These are phyloP conservation scores for Sphagnum tenellum DNA, from an alignment of 225 moss, liverwort and hornwort species.

Conservation along the genomic window DNA sequence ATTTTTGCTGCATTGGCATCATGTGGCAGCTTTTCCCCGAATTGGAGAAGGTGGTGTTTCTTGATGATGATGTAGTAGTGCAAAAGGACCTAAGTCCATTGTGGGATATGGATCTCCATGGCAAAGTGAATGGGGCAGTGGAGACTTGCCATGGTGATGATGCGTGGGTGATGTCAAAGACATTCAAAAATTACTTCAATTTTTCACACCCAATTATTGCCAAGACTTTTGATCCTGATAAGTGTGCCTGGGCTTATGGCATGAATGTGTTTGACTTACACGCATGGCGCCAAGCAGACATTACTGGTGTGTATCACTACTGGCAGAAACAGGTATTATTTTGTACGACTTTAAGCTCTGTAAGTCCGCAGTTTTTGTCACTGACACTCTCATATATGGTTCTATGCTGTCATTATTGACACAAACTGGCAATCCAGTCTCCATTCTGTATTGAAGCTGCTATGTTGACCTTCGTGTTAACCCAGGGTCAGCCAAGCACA, in stretches of 20 bases:
- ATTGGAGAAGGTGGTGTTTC: slow-evolving; percentile 88
- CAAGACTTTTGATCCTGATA: slow-evolving; percentile 61
- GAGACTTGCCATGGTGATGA: slow-evolving; percentile 95
- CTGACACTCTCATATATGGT: neutral
- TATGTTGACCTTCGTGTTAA: neutral
- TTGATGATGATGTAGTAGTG: slow-evolving; percentile 98
- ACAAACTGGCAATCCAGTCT: neutral
- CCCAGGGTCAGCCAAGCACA: neutral
- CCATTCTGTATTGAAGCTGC: neutral
- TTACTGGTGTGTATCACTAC: slow-evolving; percentile 82
- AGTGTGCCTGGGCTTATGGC: slow-evolving; percentile 93
- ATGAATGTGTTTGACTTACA: slow-evolving; percentile 92
- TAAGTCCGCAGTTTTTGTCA: neutral
- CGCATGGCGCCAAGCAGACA: slow-evolving; percentile 89
- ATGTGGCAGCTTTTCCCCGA: slow-evolving; percentile 76
- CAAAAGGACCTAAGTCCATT: slow-evolving; percentile 68
- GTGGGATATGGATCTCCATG: slow-evolving; percentile 84
- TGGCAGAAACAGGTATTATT: slow-evolving; percentile 70
- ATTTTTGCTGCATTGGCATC: neutral
- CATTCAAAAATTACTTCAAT: slow-evolving; percentile 95
- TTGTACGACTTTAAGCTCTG: neutral
- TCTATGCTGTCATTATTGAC: neutral
- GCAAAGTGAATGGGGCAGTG: slow-evolving; percentile 93
- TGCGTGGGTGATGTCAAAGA: slow-evolving; percentile 92
- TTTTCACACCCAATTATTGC: slow-evolving; percentile 84